These are phyloP conservation scores for Suillus fuscotomentosus DNA, from an alignment of 768 basidiomycete genomes.

Conservation along the genomic window DNA sequence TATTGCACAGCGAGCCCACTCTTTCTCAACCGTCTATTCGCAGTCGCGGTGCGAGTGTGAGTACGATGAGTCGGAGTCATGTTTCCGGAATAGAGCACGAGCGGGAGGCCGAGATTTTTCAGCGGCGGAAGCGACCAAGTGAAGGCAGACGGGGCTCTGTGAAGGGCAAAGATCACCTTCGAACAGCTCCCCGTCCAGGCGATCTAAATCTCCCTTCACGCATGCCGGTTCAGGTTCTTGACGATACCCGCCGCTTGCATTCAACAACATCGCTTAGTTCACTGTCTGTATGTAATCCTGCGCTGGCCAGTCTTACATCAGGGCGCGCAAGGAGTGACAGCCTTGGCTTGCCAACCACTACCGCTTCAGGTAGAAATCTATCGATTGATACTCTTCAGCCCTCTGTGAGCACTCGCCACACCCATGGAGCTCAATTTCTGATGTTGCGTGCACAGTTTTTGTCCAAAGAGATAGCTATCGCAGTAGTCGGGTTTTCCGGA, in stretches of 20 bases:
- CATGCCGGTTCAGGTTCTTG: slow-evolving; percentile 37
- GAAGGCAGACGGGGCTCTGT: slow-evolving; percentile 48
- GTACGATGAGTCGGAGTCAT: slow-evolving; percentile 42
- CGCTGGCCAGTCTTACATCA: slow-evolving; percentile 31
- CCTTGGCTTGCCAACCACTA: slow-evolving; percentile 43
- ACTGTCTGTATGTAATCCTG: slow-evolving; percentile 28
- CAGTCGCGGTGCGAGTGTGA: slow-evolving; percentile 56
- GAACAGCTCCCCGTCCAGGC: slow-evolving; percentile 48
- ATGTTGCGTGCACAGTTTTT: slow-evolving; percentile 21
- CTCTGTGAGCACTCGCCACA: slow-evolving; percentile 21
- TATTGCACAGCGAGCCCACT: slow-evolving; percentile 25
- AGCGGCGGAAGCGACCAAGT: slow-evolving; percentile 37
- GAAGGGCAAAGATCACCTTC: slow-evolving; percentile 43
- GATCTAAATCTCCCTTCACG: slow-evolving; percentile 65
- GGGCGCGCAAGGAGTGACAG: slow-evolving; percentile 64
- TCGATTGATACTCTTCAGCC: slow-evolving; percentile 19
- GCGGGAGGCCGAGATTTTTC: slow-evolving; percentile 55
- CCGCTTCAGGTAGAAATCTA: slow-evolving; percentile 14
- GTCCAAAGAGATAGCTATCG: slow-evolving; percentile 52
- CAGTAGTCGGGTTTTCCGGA: slow-evolving; percentile 72
- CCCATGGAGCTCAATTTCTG: slow-evolving; percentile 1
- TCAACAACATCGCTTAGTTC: slow-evolving; percentile 39
- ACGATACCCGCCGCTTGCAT: slow-evolving; percentile 38
- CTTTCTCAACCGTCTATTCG: slow-evolving; percentile 38
- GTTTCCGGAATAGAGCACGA: slow-evolving; percentile 40